phyloP scores from a whole-genome alignment of 2,329 filamentous ascomycete species.

The Diplodia mutila region DNA sequence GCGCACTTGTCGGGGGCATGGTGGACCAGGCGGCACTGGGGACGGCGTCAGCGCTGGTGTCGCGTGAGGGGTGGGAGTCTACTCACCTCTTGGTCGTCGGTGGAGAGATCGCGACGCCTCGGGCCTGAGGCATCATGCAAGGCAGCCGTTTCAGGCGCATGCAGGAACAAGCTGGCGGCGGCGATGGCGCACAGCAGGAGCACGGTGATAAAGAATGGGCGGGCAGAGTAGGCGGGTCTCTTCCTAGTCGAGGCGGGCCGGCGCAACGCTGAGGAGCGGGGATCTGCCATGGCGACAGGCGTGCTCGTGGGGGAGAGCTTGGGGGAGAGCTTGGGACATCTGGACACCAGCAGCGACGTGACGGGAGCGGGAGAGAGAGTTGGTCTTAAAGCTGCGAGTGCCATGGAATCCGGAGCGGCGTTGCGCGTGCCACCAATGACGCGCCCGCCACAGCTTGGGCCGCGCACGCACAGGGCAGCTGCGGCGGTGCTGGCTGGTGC shows the following conservation, averaged over 20 bases:
- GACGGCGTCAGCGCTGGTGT: not conserved
- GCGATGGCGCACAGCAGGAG: constrained; percentile 42
- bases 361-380: not conserved
- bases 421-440: constrained; percentile 13
- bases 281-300: constrained; percentile 19
- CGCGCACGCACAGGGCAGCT: not conserved
- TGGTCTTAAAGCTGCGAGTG: not conserved
- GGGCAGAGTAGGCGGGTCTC: constrained; percentile 45
- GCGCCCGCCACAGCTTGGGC: not conserved
- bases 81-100: constrained; percentile 40
- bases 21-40: constrained; percentile 75
- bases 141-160: not conserved
- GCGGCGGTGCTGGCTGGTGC: not conserved
- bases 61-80: constrained; percentile 6
- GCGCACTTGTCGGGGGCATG: constrained; percentile 78
- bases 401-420: not conserved
- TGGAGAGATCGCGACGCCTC: constrained; percentile 18
- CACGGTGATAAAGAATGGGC: constrained; percentile 53
- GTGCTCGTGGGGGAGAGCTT: not conserved
- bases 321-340: not conserved
- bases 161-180: constrained; percentile 35
- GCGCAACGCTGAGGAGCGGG: constrained; percentile 19
- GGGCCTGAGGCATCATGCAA: not conserved
- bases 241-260: constrained; percentile 26
- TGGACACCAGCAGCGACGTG: not conserved